Conservation (phyloP, 179 eudicot genomes). For the Silene coronaria region DNA sequence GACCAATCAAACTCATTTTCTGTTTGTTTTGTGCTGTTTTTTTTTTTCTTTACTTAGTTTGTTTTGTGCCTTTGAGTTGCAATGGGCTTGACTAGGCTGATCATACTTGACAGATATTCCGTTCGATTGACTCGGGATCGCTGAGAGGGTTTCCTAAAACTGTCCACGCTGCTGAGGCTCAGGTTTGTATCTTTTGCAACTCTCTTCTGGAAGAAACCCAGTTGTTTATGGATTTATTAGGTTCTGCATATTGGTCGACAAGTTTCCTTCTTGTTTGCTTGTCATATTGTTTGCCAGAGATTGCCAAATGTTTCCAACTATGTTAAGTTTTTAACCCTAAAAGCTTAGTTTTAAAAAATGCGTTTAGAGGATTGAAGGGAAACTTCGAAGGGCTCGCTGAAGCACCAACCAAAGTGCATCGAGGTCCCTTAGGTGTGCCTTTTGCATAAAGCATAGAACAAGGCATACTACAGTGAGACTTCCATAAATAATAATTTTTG, state of each 20-base stretch:
- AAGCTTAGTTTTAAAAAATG: too few species aligned
- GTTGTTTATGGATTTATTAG: background rate
- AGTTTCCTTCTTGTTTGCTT: background rate
- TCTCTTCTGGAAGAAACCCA: constrained; percentile 1
- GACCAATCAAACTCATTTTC: background rate
- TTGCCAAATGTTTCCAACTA: background rate
- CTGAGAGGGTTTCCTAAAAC: constrained; percentile 74
- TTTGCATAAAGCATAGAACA: too few species aligned
- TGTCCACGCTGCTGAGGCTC: constrained; percentile 45
- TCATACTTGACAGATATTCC: constrained; percentile 50
- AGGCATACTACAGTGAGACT: too few species aligned
- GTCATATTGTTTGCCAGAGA: background rate
- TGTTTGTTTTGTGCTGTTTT: background rate
- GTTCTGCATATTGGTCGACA: background rate
- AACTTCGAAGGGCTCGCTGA: too few species aligned
- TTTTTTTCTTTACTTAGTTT: background rate
- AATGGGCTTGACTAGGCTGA: constrained; percentile 11
- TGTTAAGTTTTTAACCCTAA: too few species aligned
- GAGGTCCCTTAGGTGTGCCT: too few species aligned
- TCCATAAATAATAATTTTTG: too few species aligned
- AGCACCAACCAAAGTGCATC: too few species aligned
- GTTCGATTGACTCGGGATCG: constrained; percentile 95
- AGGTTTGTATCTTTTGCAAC: constrained; percentile 36
- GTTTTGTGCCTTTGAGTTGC: background rate
- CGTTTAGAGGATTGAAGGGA: too few species aligned